Evolutionary conservation across 352 stramenopile genomes (phyloP).

Genomic region (Pythium phragmiticola): DNA sequence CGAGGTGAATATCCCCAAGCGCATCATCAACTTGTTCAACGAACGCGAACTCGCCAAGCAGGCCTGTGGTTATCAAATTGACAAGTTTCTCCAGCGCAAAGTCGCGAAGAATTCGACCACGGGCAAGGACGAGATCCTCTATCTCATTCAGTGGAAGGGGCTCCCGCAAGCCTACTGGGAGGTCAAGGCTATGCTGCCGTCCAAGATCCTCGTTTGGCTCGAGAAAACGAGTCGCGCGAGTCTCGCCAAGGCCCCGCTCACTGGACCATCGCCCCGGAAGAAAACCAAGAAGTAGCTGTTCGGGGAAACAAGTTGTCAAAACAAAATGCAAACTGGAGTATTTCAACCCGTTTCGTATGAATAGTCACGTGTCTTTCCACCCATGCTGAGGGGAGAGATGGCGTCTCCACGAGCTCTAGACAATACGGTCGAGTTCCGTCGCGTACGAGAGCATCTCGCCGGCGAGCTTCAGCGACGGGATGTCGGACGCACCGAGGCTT

Average conservation of each 20-base stretch:
- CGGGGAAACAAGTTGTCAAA: neutral
- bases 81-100: slow-evolving; percentile 46
- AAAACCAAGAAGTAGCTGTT: slow-evolving; percentile 23
- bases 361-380: no score
- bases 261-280: slow-evolving; percentile 21
- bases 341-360: neutral
- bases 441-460: slow-evolving; percentile 95
- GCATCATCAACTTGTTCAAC: slow-evolving; percentile 58
- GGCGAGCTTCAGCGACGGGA: slow-evolving; percentile 94
- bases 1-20: slow-evolving; percentile 61
- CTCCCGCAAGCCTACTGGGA: slow-evolving; percentile 53
- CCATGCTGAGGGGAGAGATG: no score
- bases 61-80: slow-evolving; percentile 52
- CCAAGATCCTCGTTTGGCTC: slow-evolving; percentile 59
- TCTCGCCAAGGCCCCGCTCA: neutral
- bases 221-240: slow-evolving; percentile 56
- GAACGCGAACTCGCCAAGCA: slow-evolving; percentile 50
- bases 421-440: slow-evolving; percentile 94
- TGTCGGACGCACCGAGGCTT: slow-evolving; percentile 84
- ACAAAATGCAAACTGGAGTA: slow-evolving; percentile 4
- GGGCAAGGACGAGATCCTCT: slow-evolving; percentile 53
- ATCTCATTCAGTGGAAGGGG: slow-evolving; percentile 69
- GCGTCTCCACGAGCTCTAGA: slow-evolving; percentile 39
- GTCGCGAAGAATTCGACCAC: slow-evolving; percentile 66
- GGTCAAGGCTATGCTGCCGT: slow-evolving; percentile 45